Evolutionary conservation across 2,329 filamentous ascomycete genomes (phyloP).

Genomic region (Diaporthe sp.): DNA sequence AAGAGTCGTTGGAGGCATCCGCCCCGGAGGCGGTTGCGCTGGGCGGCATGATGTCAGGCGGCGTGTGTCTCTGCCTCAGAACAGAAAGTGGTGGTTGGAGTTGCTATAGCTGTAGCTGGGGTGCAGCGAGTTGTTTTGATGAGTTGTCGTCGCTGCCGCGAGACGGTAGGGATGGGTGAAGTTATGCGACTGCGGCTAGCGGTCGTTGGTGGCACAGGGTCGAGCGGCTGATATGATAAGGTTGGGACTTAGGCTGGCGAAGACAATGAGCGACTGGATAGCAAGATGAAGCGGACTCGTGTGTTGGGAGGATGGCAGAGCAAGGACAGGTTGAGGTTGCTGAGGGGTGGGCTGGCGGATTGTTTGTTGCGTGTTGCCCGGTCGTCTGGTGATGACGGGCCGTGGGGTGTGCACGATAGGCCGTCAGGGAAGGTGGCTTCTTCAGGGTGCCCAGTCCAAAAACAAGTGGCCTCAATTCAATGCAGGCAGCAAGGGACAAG

Average conservation of each 20-base stretch:
- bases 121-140: conserved; percentile 23
- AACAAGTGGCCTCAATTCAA: conserved; percentile 16
- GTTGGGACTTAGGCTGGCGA: conserved; percentile 1
- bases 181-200: conserved; percentile 17
- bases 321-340: not conserved
- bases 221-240: conserved; percentile 5
- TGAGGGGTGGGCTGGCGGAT: not conserved
- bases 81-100: conserved; percentile 22
- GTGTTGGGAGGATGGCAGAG: not conserved
- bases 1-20: conserved; percentile 56
- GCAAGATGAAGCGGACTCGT: not conserved
- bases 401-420: conserved; percentile 25
- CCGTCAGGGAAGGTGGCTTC: conserved; percentile 37
- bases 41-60: conserved; percentile 52
- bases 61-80: conserved; percentile 5
- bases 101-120: conserved; percentile 25
- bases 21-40: conserved; percentile 69
- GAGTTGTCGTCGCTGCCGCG: conserved; percentile 34
- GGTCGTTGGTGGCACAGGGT: not conserved
- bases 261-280: not conserved
- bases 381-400: conserved; percentile 27
- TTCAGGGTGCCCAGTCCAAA: conserved; percentile 9
- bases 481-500: not conserved
- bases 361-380: not conserved
- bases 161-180: conserved; percentile 19